Base-by-base conservation (phyloP, 352 stramenopile species). In the Pythium phragmitis region DNA sequence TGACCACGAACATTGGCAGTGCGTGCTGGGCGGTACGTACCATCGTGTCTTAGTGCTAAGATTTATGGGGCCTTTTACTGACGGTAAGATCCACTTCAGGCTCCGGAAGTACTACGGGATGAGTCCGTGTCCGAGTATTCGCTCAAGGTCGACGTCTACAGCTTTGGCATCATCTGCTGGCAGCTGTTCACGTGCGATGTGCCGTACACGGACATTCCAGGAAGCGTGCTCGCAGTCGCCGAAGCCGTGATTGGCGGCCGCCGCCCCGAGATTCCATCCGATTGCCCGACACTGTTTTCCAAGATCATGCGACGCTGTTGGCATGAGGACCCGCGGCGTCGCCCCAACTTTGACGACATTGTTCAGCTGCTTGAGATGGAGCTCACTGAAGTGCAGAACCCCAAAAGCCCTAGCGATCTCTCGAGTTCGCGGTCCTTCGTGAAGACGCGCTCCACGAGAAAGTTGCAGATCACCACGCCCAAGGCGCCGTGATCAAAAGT, bases 221-320 rank as follows among this genome's bases (percentile, higher is more conserved):
- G 84, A 23, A 93, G 84, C 28, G 76, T 89, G 17, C 58, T 93
- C 4, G 84, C 84, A 0, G 74, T 93, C 9, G 73, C 82, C n/a
- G 84, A 93, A 54, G 84, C 84, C 17, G 84, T 93, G 19, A 64
- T 93, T 33, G 73, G 54, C 41, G 84, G 84, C 14, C 74, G 78
- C n/a, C 82, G 84, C 0, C 84, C 84, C 0, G 65, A 72, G 41
- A 91, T 93, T 61, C 82, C 80, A 11, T 60, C 68, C 16, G 53
- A 78, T 36, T 93, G 84, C 39, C 84, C 82, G 49, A 75, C 67
- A 16, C 63, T 90, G 28, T 91, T 93, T 71, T 70, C 73, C 39
- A 93, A 90, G 74, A 88, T 93, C 73, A 93, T 93, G 84, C 76
- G 79, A 30, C 80, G 80, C 14, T 90, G 82, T 61, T 93, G 84